phyloP scores from a whole-genome alignment of 148 eudicot species.

The Dysphania ambrosioides region DNA sequence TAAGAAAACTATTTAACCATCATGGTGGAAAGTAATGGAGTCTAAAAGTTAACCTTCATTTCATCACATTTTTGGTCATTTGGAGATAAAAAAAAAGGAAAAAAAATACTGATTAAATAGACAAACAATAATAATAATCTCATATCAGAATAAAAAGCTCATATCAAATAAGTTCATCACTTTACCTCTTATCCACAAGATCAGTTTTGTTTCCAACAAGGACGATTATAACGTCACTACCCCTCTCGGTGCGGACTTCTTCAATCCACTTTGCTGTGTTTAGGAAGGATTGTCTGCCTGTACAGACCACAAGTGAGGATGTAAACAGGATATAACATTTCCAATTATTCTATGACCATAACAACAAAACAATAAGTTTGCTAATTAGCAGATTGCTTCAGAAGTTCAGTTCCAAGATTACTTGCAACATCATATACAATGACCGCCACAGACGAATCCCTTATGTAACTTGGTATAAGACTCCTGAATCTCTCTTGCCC shows the following conservation, averaged over 20 bases:
- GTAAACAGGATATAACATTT: neutral
- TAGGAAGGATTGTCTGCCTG: constrained; percentile 54
- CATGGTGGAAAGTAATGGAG: neutral
- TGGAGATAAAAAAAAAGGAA: neutral
- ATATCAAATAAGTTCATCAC: neutral
- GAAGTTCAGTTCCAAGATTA: neutral
- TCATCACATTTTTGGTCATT: neutral
- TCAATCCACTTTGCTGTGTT: constrained; percentile 64
- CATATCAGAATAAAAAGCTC: neutral
- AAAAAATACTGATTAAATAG: too few species aligned
- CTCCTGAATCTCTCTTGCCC: constrained; percentile 64
- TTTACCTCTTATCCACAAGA: constrained; percentile 65
- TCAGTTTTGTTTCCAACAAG: constrained; percentile 67
- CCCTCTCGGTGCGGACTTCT: constrained; percentile 64
- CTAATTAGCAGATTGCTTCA: constrained; percentile 10
- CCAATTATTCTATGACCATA: too few species aligned
- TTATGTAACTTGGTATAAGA: constrained; percentile 56
- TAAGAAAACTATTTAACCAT: neutral
- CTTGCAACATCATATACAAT: constrained; percentile 63
- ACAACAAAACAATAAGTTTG: neutral
- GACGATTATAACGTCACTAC: constrained; percentile 60
- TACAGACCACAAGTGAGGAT: constrained; percentile 8
- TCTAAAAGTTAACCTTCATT: neutral
- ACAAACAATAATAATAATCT: neutral
- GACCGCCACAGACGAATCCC: constrained; percentile 64